Conservation (phyloP, 2,329 filamentous ascomycete species). For the Epichloe sylvatica region DNA sequence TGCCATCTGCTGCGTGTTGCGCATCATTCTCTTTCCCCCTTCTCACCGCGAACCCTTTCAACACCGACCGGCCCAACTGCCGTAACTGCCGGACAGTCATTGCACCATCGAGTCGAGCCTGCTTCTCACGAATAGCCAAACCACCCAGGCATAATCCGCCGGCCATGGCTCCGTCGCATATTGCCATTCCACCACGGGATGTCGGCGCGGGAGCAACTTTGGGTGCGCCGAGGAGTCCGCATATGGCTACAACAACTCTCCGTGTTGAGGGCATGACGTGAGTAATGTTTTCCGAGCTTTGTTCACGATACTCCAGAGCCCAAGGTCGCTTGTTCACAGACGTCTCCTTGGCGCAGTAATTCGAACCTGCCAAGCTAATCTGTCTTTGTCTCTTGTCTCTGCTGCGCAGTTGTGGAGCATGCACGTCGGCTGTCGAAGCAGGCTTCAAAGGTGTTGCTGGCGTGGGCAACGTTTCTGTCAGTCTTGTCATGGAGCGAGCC, state of each 20-base stretch:
- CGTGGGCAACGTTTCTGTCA: constrained; percentile 77
- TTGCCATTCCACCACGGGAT: constrained; percentile 32
- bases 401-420: constrained; percentile 67
- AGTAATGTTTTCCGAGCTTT: constrained; percentile 19
- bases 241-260: constrained; percentile 81
- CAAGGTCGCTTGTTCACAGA: constrained; percentile 15
- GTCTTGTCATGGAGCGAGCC: constrained; percentile 89
- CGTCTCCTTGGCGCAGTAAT: background rate
- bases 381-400: background rate
- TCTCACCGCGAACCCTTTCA: background rate
- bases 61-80: background rate
- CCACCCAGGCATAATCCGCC: background rate
- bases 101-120: constrained; percentile 5
- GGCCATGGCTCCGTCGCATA: constrained; percentile 37
- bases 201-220: constrained; percentile 12
- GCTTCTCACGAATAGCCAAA: constrained; percentile 1
- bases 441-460: constrained; percentile 75
- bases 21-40: background rate
- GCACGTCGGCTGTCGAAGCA: constrained; percentile 86
- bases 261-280: constrained; percentile 79
- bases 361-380: background rate
- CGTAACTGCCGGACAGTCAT: background rate
- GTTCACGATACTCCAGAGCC: constrained; percentile 15
- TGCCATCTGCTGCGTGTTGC: background rate
- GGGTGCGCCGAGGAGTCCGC: constrained; percentile 27